Percentiles rank a stretch among this genome's conserved stretches.
phyloP scores from a whole-genome alignment of 2,329 filamentous ascomycete species.

The Trichoderma sp. region DNA sequence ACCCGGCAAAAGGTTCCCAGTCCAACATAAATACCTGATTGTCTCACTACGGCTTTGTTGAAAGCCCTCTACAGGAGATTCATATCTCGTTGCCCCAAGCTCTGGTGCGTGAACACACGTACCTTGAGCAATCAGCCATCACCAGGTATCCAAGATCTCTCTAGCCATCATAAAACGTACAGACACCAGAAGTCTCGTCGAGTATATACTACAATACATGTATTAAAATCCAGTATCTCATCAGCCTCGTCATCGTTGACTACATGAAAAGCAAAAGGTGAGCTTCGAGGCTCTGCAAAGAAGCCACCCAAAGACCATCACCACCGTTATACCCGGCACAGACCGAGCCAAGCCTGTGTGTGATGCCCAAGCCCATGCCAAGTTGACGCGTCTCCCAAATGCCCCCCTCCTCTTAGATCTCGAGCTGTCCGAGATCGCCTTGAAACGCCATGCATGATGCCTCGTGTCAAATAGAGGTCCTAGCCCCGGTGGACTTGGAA shows the following conservation, averaged over 20 bases:
- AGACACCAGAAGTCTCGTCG: background rate
- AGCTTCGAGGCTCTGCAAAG: constrained; percentile 6
- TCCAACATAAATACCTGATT: too few species aligned
- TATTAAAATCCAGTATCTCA: constrained; percentile 22
- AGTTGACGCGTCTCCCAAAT: constrained; percentile 14
- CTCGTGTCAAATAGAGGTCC: constrained; percentile 22
- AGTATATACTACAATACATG: constrained; percentile 26
- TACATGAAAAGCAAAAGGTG: constrained; percentile 17
- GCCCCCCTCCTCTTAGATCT: constrained; percentile 4
- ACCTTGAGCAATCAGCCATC: too few species aligned
- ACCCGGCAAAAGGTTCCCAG: too few species aligned
- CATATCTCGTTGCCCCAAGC: too few species aligned
- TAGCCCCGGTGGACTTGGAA: constrained; percentile 8
- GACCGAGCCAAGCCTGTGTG: background rate
- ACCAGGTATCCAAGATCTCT: too few species aligned
- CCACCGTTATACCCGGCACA: constrained; percentile 8
- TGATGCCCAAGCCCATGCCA: background rate
- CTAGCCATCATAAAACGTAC: constrained; percentile 6
- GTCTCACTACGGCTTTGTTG: too few species aligned
- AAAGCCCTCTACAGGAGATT: too few species aligned
- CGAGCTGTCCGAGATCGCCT: constrained; percentile 24
- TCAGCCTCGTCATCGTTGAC: constrained; percentile 26
- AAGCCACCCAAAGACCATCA: constrained; percentile 7
- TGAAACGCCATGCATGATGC: constrained; percentile 31
- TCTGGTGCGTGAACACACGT: too few species aligned